Evolutionary conservation across 2,329 filamentous ascomycete genomes (phyloP), one percentile per base, ranked within the genome.

Genomic region (Dactylellina drechsleri): DNA sequence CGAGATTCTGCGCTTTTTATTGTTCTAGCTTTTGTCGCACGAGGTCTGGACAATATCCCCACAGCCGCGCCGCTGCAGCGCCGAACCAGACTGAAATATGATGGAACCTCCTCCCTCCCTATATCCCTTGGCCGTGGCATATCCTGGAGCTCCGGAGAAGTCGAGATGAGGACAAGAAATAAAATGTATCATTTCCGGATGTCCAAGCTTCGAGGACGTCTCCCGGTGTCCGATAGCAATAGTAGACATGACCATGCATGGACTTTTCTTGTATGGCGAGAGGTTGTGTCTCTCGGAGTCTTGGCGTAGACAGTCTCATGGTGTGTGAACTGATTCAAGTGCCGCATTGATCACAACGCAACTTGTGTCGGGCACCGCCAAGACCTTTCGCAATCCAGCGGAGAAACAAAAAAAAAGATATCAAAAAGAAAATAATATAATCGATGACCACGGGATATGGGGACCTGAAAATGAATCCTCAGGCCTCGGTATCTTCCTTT

Each of bases 261-360:
- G 31, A 7, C 31, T 7, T 7, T 10, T 36, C 31, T 36, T 36
- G 31, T 36, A 36, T 64, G 57, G 59, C 52, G 43, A 43, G 20
- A 40, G 16, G 36, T 43, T 8, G 16, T 71, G 66, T 71, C 41
- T 71, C 53, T 64, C 58, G 52, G 23, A 16, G 52, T 36, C 66
- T 71, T 71, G 66, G 66, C 66, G 59, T 71, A 52, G 58, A 65
- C 66, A 59, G 66, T 71, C 66, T 71, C 56, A 41, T 12, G 28
- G 15, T 43, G 26, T 3, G 40, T 43, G 47, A 62, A 64, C 26
- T 36, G 43, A 41, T 59, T 71, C 23, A 58, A 71, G 59, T 59
- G 60, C 66, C 66, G 58, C 66, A 71, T 71, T 71, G 66, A 65
- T 65, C 66, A 59, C 59, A 59, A 31, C 47, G 36, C 31, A 26